phyloP scores from a whole-genome alignment of 2,329 filamentous ascomycete genomes.

The Elsinoe arachidis region DNA sequence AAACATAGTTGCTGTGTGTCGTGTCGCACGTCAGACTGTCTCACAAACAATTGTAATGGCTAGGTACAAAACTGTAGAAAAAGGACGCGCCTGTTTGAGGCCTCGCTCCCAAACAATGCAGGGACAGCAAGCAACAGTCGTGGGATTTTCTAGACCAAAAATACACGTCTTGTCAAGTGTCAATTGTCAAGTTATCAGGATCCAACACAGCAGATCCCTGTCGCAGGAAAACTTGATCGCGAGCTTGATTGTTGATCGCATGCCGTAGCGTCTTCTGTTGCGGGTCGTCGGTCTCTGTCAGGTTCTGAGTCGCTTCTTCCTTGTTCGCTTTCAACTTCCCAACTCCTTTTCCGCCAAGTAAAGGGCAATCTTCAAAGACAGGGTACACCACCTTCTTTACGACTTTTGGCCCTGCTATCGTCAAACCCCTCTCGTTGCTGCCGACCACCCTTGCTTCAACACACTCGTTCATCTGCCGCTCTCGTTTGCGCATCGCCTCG shows the following conservation, averaged over 20 bases:
- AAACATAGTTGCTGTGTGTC: no score
- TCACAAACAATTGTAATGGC: neutral
- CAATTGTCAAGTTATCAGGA: neutral
- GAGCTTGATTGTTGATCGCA: slow-evolving; percentile 6
- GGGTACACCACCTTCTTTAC: neutral
- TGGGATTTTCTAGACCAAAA: neutral
- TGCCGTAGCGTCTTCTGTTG: slow-evolving; percentile 5
- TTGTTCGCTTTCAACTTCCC: neutral
- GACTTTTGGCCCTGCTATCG: neutral
- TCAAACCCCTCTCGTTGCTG: neutral
- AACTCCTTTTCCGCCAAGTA: slow-evolving; percentile 8
- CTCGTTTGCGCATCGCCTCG: neutral
- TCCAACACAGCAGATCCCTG: neutral
- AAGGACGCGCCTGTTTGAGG: slow-evolving; percentile 2
- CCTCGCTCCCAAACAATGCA: no score
- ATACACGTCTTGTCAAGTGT: neutral
- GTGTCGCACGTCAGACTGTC: neutral
- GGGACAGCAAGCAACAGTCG: neutral
- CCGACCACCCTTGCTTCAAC: neutral
- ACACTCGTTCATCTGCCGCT: neutral
- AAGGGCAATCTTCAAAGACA: neutral
- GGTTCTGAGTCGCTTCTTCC: no score
- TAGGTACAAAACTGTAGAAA: neutral
- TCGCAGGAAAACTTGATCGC: neutral
- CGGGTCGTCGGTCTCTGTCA: neutral